phyloP scores from a whole-genome alignment of 257 asterid species.

The Nicotiana benthamiana region DNA sequence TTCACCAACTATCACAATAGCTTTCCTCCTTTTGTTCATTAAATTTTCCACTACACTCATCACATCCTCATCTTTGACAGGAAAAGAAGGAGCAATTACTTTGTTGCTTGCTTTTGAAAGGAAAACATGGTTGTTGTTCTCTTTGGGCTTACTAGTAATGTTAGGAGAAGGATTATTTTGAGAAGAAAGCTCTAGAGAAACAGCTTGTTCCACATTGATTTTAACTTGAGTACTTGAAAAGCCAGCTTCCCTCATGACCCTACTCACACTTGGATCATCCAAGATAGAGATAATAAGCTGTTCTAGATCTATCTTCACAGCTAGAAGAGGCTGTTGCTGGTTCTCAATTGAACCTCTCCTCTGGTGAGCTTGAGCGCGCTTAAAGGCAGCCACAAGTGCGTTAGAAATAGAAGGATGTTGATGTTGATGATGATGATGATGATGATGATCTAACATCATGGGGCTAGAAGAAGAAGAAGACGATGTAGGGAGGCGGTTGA shows the following conservation, averaged over 20 bases:
- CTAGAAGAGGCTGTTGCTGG: conserved; percentile 55
- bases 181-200: conserved; percentile 29
- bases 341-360: conserved; percentile 63
- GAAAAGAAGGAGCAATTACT: neutral
- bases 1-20: conserved; percentile 64
- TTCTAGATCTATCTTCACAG: conserved; percentile 65
- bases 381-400: conserved; percentile 88
- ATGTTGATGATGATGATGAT: conserved; percentile 6
- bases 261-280: conserved; percentile 90
- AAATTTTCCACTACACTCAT: conserved; percentile 33
- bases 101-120: neutral
- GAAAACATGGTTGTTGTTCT: neutral
- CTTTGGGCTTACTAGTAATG: neutral
- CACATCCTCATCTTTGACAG: conserved; percentile 40
- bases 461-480: conserved; percentile 30
- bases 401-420: conserved; percentile 57
- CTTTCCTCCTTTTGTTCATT: conserved; percentile 21
- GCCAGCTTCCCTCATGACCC: conserved; percentile 90
- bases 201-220: conserved; percentile 52
- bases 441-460: conserved; percentile 24
- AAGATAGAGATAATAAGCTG: conserved; percentile 76
- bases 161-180: neutral
- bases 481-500: conserved; percentile 72
- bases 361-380: conserved; percentile 89
- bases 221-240: conserved; percentile 81